These are phyloP conservation scores for Silybum marianum DNA, from an alignment of 129 eudicot genomes.

Conservation along the genomic window DNA sequence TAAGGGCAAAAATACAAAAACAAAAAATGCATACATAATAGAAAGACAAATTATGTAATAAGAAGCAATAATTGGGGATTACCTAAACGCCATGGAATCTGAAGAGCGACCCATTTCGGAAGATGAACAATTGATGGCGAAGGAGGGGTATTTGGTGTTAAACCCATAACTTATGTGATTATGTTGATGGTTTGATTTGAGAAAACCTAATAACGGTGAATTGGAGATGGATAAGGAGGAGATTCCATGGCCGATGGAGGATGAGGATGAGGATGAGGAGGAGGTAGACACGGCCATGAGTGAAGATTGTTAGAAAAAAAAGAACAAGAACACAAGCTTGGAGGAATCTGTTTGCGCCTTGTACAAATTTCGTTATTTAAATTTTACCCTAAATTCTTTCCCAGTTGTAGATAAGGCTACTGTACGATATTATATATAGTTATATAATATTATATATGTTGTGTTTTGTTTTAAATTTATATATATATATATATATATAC, in stretches of 20 bases:
- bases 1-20: too few relatives aligned
- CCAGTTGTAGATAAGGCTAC: conserved; percentile 23
- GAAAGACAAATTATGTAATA: not conserved
- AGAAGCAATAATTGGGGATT: conserved; percentile 5
- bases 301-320: not conserved
- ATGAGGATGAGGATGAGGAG: conserved; percentile 24
- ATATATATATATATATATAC: too few relatives aligned
- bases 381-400: conserved; percentile 23
- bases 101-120: conserved; percentile 47
- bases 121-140: conserved; percentile 58
- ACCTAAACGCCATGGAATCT: conserved; percentile 63
- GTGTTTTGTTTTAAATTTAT: too few relatives aligned
- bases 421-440: not conserved
- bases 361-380: not conserved
- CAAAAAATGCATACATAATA: too few relatives aligned
- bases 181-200: conserved; percentile 31
- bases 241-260: conserved; percentile 39
- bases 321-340: not conserved
- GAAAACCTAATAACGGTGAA: conserved; percentile 50
- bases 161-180: conserved; percentile 30
- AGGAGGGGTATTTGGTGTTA: conserved; percentile 29
- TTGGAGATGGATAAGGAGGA: conserved; percentile 30
- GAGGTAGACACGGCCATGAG: conserved; percentile 44
- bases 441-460: too few relatives aligned
- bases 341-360: not conserved